Base-by-base conservation (phyloP, 176 grass and related monocot genomes). In the Phoenix dactylifera region DNA sequence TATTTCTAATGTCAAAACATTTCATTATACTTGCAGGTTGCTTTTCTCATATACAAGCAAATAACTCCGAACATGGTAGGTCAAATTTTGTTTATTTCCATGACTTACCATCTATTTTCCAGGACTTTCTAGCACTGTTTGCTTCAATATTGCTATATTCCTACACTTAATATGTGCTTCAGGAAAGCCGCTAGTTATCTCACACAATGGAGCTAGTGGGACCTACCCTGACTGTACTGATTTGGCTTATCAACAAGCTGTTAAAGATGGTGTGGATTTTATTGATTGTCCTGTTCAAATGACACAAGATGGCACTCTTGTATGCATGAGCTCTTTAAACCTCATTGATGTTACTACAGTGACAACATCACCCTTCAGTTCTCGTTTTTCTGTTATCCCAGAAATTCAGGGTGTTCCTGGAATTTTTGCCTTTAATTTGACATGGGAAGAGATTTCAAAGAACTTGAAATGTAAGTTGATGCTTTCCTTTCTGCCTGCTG, bases 241-340 rank as follows among this genome's bases (percentile, higher is more conserved):
- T 61, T 24, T 89, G 44, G 90, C 78, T 52, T 95, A 95, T 24
- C 24, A 24, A 12, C 72, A 75, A 69, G 90, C 90, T 17, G 66
- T 83, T 51, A 24, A 55, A 20, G 90, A 83, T 50, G 86, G 86
- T 24, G 92, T 87, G 19, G 84, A 97, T 82, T 9, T 88, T 22
- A 97, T 97, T 61, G 92, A 97, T 65, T 97, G 92, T 63, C 55
- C 65, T 30, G 69, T 97, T 82, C 81, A 91, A 84, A 59, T 97
- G n/a, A 97, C 87, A n/a, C 50, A 17, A 26, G 84, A 97, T 64
- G 51, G 69, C 61, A 50, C 70, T 59, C 72, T 67, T 62, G 70
- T 97, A 57, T 97, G 92, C 78, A 91, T 97, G 92, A 91, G 92
- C 79, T 82, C 78, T 9, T 63, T 83, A 50, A 65, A 85, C 23